phyloP scores from a whole-genome alignment of 306 rosid species.

The Quercus rubra region DNA sequence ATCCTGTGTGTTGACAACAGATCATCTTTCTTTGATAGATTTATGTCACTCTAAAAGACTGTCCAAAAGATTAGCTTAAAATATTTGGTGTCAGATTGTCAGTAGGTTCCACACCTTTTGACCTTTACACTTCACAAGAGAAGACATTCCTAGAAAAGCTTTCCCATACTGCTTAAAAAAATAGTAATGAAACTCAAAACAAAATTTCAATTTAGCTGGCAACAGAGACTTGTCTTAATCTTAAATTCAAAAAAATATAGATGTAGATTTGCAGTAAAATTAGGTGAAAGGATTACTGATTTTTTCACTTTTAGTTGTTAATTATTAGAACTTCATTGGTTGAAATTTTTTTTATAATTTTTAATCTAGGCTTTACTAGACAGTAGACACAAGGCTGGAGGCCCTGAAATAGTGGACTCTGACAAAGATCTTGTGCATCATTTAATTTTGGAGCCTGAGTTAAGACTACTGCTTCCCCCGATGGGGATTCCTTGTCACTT shows the following conservation, averaged over 20 bases:
- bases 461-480: constrained; percentile 43
- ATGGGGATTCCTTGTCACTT: constrained; percentile 46
- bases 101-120: constrained; percentile 30
- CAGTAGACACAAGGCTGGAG: neutral
- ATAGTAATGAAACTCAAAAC: neutral
- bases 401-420: neutral
- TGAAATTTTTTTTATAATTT: neutral
- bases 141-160: constrained; percentile 34
- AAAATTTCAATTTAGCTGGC: constrained; percentile 1
- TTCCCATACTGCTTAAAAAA: neutral
- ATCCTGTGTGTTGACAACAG: constrained; percentile 29
- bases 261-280: neutral
- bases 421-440: constrained; percentile 43
- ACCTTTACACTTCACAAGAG: constrained; percentile 28
- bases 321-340: neutral
- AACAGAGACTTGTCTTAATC: neutral
- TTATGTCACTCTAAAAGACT: neutral
- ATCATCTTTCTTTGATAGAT: constrained; percentile 23
- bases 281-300: neutral
- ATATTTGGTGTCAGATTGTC: constrained; percentile 29
- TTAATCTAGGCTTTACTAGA: neutral
- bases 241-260: neutral
- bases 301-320: neutral
- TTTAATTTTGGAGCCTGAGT: constrained; percentile 34
- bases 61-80: neutral